Conservation (phyloP, 257 asterid genomes). For the Schizonepeta tenuifolia region DNA sequence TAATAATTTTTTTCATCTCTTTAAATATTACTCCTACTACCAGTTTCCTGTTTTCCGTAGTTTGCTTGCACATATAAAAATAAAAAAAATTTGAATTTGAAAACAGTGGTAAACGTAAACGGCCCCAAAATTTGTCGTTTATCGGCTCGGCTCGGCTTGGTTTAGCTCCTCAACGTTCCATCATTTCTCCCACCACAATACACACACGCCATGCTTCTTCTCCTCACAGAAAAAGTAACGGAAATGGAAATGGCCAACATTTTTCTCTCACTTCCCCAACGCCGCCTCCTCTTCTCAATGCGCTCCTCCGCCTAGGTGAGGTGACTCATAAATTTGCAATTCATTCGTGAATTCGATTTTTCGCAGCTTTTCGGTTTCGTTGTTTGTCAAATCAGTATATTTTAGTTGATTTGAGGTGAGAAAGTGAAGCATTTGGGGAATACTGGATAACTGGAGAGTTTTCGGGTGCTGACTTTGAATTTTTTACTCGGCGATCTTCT, state of each 20-base stretch:
- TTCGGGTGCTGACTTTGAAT: not conserved
- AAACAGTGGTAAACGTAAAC: constrained; percentile 17
- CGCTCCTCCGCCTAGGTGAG: constrained; percentile 41
- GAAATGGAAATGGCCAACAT: not conserved
- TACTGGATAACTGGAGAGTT: not conserved
- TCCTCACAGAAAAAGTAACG: not conserved
- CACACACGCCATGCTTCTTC: constrained; percentile 9
- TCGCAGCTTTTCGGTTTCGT: constrained; percentile 7
- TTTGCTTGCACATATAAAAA: not conserved
- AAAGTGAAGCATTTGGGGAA: not conserved
- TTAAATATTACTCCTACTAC: not conserved
- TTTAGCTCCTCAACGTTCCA: constrained; percentile 13
- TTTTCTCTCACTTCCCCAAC: not conserved
- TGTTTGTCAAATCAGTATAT: not conserved
- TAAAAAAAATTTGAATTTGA: not conserved
- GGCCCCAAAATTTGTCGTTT: constrained; percentile 36
- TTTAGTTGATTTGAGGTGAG: constrained; percentile 20
- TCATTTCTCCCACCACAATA: constrained; percentile 25
- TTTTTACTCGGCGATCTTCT: not conserved
- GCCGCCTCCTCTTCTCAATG: constrained; percentile 47
- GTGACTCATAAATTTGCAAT: constrained; percentile 43
- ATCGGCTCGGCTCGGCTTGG: not conserved
- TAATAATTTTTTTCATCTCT: not conserved
- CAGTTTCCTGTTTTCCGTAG: not conserved
- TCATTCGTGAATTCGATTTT: not conserved